Evolutionary conservation across 495 filamentous ascomycete species (phyloP).

Genomic region (Mytilinidion resinicola): DNA sequence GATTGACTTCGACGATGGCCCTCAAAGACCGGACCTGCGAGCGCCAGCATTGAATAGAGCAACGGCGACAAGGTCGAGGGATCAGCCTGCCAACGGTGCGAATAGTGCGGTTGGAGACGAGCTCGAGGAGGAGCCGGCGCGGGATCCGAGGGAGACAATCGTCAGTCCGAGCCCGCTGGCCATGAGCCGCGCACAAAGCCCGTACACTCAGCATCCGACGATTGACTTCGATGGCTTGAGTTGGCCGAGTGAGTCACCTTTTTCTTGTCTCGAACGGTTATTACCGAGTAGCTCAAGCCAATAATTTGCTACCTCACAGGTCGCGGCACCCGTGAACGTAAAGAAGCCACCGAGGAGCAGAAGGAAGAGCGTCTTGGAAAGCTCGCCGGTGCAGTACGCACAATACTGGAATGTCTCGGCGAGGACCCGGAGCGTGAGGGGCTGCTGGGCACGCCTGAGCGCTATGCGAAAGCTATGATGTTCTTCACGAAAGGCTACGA

Average conservation of each 20-base stretch:
- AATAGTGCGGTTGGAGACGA: neutral
- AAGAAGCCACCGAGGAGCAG: constrained; percentile 73
- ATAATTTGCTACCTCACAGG: constrained; percentile 40
- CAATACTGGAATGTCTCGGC: constrained; percentile 90
- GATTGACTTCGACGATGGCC: constrained; percentile 16
- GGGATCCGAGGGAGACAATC: constrained; percentile 68
- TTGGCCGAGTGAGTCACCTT: constrained; percentile 53
- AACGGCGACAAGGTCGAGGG: too few species aligned
- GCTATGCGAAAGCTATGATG: constrained; percentile 95
- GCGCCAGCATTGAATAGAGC: too few species aligned
- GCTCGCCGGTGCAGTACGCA: constrained; percentile 77
- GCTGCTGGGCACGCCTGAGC: constrained; percentile 74
- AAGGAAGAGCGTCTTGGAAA: constrained; percentile 63
- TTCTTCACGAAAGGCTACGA: constrained; percentile 99
- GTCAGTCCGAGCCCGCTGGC: constrained; percentile 43
- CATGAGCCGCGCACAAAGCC: constrained; percentile 50
- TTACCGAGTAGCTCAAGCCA: too few species aligned
- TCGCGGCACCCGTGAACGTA: constrained; percentile 68
- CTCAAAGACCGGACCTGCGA: too few species aligned
- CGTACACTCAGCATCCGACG: constrained; percentile 59
- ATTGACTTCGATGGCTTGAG: constrained; percentile 73
- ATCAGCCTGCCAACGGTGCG: too few species aligned
- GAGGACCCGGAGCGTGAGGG: constrained; percentile 93
- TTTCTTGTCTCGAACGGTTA: too few species aligned
- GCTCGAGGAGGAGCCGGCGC: constrained; percentile 38